A percentile compares a stretch with the other conserved stretches of the same genome.
These are phyloP conservation scores for Leccinum angustisporum DNA, from an alignment of 1,284 basidiomycete species.

Conservation along the genomic window DNA sequence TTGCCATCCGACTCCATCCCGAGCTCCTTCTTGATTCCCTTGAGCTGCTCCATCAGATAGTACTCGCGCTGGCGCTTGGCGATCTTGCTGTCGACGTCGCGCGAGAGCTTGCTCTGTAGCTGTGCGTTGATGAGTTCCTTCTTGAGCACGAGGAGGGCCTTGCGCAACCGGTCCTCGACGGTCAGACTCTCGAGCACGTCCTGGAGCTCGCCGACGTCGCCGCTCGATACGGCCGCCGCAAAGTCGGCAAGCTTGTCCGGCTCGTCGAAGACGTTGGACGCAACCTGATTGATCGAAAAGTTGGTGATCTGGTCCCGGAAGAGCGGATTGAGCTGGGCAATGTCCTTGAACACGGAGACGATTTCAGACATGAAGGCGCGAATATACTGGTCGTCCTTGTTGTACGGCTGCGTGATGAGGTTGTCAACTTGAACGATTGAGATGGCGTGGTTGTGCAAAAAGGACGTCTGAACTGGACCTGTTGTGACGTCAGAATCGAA, in stretches of 20 bases:
- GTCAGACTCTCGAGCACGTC: constrained; percentile 88
- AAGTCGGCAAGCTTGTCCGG: constrained; percentile 99
- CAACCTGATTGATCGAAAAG: constrained; percentile 93
- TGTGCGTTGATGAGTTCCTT: constrained; percentile 99
- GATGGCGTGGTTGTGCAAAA: constrained; percentile 87
- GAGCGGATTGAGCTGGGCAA: constrained; percentile 94
- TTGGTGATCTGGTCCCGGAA: constrained; percentile 99
- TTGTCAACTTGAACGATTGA: constrained; percentile 94
- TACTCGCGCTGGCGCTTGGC: constrained; percentile 97
- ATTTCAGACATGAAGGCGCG: constrained; percentile 97
- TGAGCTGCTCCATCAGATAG: constrained; percentile 98
- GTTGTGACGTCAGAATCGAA: constrained; percentile 7
- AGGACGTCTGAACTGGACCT: constrained; percentile 80
- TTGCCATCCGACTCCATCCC: constrained; percentile 98
- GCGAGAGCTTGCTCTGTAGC: constrained; percentile 90
- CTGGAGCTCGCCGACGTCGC: constrained; percentile 90
- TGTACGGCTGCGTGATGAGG: constrained; percentile 77
- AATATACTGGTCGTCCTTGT: constrained; percentile 92
- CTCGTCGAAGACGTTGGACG: constrained; percentile 98
- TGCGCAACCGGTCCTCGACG: constrained; percentile 89
- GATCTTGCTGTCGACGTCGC: constrained; percentile 96
- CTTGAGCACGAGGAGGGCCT: constrained; percentile 91
- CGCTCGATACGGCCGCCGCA: constrained; percentile 92
- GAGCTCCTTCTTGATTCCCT: constrained; percentile 98
- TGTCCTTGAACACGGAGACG: constrained; percentile 98